Evolutionary conservation across 768 basidiomycete genomes (phyloP), one percentile per base, ranked within the genome.

Genomic region (Dacryopinax primogenitus): DNA sequence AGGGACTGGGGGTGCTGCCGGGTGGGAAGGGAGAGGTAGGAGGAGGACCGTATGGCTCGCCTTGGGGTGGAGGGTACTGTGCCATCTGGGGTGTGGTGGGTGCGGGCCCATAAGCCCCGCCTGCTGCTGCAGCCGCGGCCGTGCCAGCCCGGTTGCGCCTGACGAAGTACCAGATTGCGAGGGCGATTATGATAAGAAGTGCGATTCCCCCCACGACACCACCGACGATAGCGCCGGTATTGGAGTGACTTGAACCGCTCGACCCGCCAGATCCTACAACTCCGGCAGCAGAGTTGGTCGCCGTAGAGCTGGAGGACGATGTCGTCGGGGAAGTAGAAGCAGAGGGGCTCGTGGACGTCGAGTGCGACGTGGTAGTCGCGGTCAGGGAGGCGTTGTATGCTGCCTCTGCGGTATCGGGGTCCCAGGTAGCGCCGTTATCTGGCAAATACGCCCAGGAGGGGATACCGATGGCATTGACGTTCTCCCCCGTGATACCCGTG

Each of bases 221-320:
- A 11, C 82, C 82, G 2, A 82, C 77, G 66, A 84, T 82, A 1
- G 81, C 74, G 34, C 76, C 80, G 0, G 74, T 76, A 64, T 76
- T 58, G 3, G 13, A 28, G 26, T 58, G 26, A 6, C 26, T 30
- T 4, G 4, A 3, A 30, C 51, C 32, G 51, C 26, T 58, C 51
- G 51, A 58, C 13, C 51, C 26, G 26, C 23, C 23, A 4, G 11
- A 30, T 15, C 51, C 51, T 4, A 23, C 51, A 3, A 3, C 26
- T 58, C 13, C 51, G 30, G 13, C 26, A 21, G 51, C 26, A 21
- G 13, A 15, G 30, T 9, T 47, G 30, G 26, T 44, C 18, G 18
- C 36, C 11, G 11, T 37, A 18, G 11, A 9, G 36, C 36, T 18
- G 18, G 36, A 18, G 36, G 36, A 9, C 36, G 36, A 37, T 18